phyloP scores from a whole-genome alignment of 805 yeast genomes.

The Barnettozyma californica region DNA sequence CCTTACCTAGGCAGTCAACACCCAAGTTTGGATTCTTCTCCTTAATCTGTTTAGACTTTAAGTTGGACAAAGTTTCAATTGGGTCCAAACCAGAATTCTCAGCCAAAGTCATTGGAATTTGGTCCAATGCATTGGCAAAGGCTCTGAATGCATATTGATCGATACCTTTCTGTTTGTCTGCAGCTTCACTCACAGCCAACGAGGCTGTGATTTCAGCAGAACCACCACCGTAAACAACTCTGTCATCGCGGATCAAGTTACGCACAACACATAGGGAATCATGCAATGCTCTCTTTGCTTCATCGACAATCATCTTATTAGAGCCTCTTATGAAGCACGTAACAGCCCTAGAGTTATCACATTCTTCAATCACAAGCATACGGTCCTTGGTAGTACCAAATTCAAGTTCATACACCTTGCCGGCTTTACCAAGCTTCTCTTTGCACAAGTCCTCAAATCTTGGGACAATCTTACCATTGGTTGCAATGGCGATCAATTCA shows the following conservation, averaged over 20 bases:
- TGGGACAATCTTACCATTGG: conserved; percentile 95
- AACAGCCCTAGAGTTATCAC: conserved; percentile 81
- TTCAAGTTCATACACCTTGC: conserved; percentile 77
- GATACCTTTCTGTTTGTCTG: conserved; percentile 89
- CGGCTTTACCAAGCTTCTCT: conserved; percentile 85
- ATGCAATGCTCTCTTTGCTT: conserved; percentile 92
- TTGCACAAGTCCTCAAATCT: conserved; percentile 86
- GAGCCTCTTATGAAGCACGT: conserved; percentile 94
- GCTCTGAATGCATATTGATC: conserved; percentile 98
- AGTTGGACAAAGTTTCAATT: conserved; percentile 77
- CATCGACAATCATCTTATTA: conserved; percentile 96
- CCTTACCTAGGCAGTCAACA: conserved; percentile 88
- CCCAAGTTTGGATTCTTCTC: conserved; percentile 72
- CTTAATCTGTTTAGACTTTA: conserved; percentile 80
- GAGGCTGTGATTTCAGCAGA: conserved; percentile 96
- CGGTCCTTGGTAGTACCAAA: conserved; percentile 96
- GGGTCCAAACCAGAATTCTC: conserved; percentile 96
- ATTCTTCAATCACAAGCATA: conserved; percentile 90
- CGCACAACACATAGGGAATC: conserved; percentile 97
- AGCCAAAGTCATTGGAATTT: conserved; percentile 90
- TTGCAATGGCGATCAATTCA: conserved; percentile 94
- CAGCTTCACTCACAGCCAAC: conserved; percentile 82
- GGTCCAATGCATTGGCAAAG: conserved; percentile 85
- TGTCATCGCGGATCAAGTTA: conserved; percentile 83
- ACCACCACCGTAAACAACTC: conserved; percentile 99